Conservation (phyloP, 2,329 filamentous ascomycete species). For the Penicillium brevicompactum region DNA sequence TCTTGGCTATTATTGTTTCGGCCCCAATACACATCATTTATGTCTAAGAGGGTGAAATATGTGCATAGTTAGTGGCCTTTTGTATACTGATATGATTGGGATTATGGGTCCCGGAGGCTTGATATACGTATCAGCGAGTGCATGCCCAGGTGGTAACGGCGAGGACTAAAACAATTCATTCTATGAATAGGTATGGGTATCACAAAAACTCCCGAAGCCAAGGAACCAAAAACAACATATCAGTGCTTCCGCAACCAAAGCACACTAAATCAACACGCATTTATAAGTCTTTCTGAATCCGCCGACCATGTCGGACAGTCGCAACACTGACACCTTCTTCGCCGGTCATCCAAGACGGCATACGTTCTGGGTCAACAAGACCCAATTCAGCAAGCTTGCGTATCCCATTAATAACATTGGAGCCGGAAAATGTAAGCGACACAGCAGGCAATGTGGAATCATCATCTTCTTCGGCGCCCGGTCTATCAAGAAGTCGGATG, state of each 20-base stretch:
- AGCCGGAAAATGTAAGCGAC: constrained; percentile 68
- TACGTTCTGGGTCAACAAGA: constrained; percentile 69
- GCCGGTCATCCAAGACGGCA: constrained; percentile 91
- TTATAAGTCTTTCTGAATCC: constrained; percentile 21
- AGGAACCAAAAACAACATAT: background rate
- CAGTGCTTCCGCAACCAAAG: constrained; percentile 8
- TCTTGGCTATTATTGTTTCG: too few species aligned
- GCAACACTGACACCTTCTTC: constrained; percentile 79
- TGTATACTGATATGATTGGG: too few species aligned
- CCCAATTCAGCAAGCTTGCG: constrained; percentile 76
- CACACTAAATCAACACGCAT: background rate
- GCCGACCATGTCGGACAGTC: constrained; percentile 62
- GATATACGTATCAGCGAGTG: too few species aligned
- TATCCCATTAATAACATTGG: constrained; percentile 79
- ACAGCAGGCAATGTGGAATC: constrained; percentile 27
- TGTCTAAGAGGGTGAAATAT: too few species aligned
- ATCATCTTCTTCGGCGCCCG: constrained; percentile 9
- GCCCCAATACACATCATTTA: too few species aligned
- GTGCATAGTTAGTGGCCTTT: too few species aligned
- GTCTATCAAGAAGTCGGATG: constrained; percentile 52
- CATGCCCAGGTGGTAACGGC: too few species aligned
- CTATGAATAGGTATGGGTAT: constrained; percentile 15
- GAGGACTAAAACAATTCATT: background rate
- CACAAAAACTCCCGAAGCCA: constrained; percentile 8
- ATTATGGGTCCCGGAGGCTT: too few species aligned